Conservation (phyloP, 805 yeast species). For the Candida caryicola region DNA sequence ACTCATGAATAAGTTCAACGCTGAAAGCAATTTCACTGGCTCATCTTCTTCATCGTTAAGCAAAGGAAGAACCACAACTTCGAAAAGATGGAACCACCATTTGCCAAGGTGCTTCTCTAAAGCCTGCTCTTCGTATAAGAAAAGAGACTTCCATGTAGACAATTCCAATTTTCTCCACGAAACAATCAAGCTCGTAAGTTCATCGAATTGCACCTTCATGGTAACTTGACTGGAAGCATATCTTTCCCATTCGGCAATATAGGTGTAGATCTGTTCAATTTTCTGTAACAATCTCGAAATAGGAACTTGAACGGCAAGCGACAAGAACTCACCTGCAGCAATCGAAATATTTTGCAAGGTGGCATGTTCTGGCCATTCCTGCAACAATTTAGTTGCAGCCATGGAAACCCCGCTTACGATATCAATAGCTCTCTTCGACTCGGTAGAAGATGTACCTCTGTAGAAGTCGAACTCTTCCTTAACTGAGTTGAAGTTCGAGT, state of each 20-base stretch:
- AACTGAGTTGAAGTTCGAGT: conserved; percentile 13
- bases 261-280: conserved; percentile 81
- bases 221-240: conserved; percentile 81
- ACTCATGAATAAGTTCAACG: conserved; percentile 72
- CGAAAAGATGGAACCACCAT: conserved; percentile 93
- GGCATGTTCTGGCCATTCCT: conserved; percentile 94
- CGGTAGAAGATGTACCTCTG: conserved; percentile 55
- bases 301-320: conserved; percentile 64
- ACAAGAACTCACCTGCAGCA: conserved; percentile 63
- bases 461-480: conserved; percentile 51
- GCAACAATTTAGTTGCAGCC: conserved; percentile 44
- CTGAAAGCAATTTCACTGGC: conserved; percentile 38
- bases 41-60: conserved; percentile 30
- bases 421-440: conserved; percentile 57
- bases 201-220: conserved; percentile 51
- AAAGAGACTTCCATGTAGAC: conserved; percentile 77
- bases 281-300: conserved; percentile 75
- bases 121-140: conserved; percentile 57
- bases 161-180: conserved; percentile 90
- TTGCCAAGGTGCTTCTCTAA: conserved; percentile 55
- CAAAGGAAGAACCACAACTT: conserved; percentile 60
- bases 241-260: conserved; percentile 88
- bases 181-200: conserved; percentile 67
- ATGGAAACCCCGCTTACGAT: conserved; percentile 33
- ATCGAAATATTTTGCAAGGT: conserved; percentile 67